A percentile compares a stretch with the other conserved stretches of the same genome.
Conservation (phyloP, 2,329 filamentous ascomycete genomes). For the Ophioceras dolichostomum region DNA sequence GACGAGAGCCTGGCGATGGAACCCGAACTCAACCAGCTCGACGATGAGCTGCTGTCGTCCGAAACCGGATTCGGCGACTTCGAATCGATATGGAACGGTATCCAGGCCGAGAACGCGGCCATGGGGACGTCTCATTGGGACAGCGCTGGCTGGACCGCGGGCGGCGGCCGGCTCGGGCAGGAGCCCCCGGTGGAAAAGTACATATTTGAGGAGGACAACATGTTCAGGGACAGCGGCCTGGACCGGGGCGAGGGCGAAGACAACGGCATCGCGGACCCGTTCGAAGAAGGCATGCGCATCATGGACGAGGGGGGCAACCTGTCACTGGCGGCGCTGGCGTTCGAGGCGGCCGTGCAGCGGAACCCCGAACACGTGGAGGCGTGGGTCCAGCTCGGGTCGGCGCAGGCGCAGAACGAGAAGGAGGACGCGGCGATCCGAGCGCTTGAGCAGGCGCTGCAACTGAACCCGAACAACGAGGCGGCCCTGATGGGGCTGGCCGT, state of each 20-base stretch:
- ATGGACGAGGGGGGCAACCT: slow-evolving; percentile 91
- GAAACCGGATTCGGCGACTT: slow-evolving; percentile 77
- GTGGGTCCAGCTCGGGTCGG: slow-evolving; percentile 83
- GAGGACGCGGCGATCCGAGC: slow-evolving; percentile 92
- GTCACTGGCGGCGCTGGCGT: slow-evolving; percentile 83
- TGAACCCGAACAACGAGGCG: slow-evolving; percentile 75
- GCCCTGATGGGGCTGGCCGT: slow-evolving; percentile 93
- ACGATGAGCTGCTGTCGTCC: slow-evolving; percentile 49
- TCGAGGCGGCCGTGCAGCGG: slow-evolving; percentile 90
- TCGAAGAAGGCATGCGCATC: slow-evolving; percentile 85
- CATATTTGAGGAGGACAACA: slow-evolving; percentile 88
- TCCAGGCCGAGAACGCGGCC: slow-evolving; percentile 62
- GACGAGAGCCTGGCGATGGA: slow-evolving; percentile 65
- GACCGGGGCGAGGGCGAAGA: too few relatives aligned
- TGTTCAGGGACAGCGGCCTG: slow-evolving; percentile 70
- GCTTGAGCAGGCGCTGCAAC: slow-evolving; percentile 77
- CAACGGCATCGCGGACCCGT: slow-evolving; percentile 79
- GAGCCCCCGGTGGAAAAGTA: slow-evolving; percentile 82
- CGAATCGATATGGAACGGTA: slow-evolving; percentile 78
- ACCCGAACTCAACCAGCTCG: slow-evolving; percentile 77
- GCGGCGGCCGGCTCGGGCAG: slow-evolving; percentile 41
- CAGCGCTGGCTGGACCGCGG: slow-evolving; percentile 51
- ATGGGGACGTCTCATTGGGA: slow-evolving; percentile 58
- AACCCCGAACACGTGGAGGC: slow-evolving; percentile 79
- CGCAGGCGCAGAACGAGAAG: slow-evolving; percentile 97